phyloP scores from a whole-genome alignment of 2,329 filamentous ascomycete species.

The Fusarium sp. region DNA sequence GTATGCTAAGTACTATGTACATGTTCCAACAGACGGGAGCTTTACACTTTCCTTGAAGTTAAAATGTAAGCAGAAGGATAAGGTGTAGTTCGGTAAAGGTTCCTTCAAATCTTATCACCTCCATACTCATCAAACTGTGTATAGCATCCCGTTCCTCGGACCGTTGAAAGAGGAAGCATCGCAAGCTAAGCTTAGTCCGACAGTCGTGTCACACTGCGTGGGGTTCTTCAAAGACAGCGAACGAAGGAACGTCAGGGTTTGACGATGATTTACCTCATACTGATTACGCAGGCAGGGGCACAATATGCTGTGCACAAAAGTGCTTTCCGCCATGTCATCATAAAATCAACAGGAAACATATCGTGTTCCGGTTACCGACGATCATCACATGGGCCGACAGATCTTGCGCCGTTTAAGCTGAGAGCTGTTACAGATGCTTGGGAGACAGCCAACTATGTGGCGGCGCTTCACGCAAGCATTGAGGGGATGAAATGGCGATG shows the following conservation, averaged over 20 bases:
- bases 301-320: conserved; percentile 10
- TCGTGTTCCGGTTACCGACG: conserved; percentile 24
- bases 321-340: conserved; percentile 13
- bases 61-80: neutral
- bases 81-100: neutral
- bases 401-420: conserved; percentile 18
- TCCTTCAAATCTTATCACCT: conserved; percentile 10
- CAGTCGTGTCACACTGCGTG: neutral
- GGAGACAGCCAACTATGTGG: conserved; percentile 8
- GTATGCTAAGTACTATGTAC: too few species aligned
- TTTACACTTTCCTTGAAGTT: neutral
- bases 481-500: conserved; percentile 1
- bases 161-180: conserved; percentile 3
- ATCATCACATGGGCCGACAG: conserved; percentile 19
- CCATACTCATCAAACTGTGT: neutral
- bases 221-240: neutral
- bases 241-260: conserved; percentile 2
- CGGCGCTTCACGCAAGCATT: neutral
- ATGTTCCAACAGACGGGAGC: neutral
- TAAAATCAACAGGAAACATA: conserved; percentile 30
- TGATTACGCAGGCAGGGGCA: conserved; percentile 32
- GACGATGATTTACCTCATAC: conserved; percentile 20
- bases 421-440: conserved; percentile 21
- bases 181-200: conserved; percentile 9
- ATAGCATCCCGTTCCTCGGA: neutral